Conservation (phyloP, 257 asterid genomes). For the Solanum lignicaule region DNA sequence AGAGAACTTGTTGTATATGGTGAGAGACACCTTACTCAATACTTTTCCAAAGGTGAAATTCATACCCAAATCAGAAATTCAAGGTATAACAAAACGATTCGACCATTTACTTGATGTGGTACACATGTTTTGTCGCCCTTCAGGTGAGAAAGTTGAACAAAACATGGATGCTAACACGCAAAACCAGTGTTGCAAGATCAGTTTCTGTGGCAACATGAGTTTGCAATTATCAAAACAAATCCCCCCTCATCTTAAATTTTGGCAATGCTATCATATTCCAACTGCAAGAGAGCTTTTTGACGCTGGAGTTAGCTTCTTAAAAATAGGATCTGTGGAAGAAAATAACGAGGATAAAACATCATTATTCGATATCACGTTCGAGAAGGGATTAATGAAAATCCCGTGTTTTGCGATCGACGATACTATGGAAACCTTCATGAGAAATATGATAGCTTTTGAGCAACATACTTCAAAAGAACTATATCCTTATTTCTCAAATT, state of each 20-base stretch:
- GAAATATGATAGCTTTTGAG: constrained; percentile 14
- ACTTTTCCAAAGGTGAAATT: neutral
- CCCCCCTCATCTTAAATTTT: no score
- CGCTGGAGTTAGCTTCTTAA: constrained; percentile 3
- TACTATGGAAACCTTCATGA: constrained; percentile 3
- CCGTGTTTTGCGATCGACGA: constrained; percentile 7
- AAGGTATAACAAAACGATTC: neutral
- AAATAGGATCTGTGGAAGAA: neutral
- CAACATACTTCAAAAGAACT: neutral
- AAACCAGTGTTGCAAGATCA: neutral
- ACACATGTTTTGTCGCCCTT: constrained; percentile 1
- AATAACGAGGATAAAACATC: neutral
- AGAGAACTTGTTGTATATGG: neutral
- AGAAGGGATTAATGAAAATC: neutral
- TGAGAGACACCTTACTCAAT: neutral
- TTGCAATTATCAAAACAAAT: no score
- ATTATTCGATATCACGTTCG: constrained; percentile 5
- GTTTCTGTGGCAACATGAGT: neutral
- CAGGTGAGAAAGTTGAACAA: no score
- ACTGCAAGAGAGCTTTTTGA: constrained; percentile 10
- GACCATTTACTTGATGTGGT: constrained; percentile 8
- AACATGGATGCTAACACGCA: neutral
- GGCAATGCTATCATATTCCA: neutral
- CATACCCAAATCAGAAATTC: neutral
- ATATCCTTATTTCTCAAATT: neutral